Percentiles rank a stretch among this genome's conserved stretches.
phyloP scores from a whole-genome alignment of 768 basidiomycete species.

The Boletus sensibilis region DNA sequence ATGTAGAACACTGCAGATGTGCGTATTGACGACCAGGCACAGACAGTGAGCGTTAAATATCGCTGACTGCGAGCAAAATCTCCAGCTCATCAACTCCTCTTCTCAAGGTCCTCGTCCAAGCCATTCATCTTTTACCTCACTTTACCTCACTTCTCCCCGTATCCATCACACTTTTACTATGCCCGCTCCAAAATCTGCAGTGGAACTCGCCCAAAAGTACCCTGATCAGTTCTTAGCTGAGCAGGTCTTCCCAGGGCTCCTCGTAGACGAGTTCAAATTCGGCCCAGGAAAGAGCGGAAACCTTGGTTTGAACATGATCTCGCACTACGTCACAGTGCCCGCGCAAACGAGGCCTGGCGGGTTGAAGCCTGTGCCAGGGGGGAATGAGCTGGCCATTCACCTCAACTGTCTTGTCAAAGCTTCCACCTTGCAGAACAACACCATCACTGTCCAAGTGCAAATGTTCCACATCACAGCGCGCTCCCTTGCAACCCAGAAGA shows the following conservation, averaged over 20 bases:
- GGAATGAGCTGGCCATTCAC: slow-evolving; percentile 4
- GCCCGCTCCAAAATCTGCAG: not conserved
- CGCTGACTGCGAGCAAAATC: not conserved
- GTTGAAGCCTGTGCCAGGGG: not conserved
- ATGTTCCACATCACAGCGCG: slow-evolving; percentile 5
- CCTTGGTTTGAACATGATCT: slow-evolving; percentile 8
- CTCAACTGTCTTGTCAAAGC: not conserved
- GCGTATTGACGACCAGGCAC: not conserved
- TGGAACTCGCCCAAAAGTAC: not conserved
- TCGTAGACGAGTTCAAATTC: slow-evolving; percentile 8
- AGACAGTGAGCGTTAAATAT: not conserved
- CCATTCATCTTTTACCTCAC: not conserved
- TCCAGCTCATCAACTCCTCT: not conserved
- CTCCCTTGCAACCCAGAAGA: not conserved
- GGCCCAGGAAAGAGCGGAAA: not conserved
- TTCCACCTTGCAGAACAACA: not conserved
- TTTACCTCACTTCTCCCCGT: not conserved
- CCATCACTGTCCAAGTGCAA: not conserved
- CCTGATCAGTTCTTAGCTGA: not conserved
- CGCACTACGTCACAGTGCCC: not conserved
- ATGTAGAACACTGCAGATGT: not conserved
- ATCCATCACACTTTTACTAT: not conserved
- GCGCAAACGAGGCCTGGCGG: not conserved
- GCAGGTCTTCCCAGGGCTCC: not conserved
- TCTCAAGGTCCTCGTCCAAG: not conserved